Evolutionary conservation across 2,329 filamentous ascomycete species (phyloP).

Genomic region (Xylariaceae sp.): DNA sequence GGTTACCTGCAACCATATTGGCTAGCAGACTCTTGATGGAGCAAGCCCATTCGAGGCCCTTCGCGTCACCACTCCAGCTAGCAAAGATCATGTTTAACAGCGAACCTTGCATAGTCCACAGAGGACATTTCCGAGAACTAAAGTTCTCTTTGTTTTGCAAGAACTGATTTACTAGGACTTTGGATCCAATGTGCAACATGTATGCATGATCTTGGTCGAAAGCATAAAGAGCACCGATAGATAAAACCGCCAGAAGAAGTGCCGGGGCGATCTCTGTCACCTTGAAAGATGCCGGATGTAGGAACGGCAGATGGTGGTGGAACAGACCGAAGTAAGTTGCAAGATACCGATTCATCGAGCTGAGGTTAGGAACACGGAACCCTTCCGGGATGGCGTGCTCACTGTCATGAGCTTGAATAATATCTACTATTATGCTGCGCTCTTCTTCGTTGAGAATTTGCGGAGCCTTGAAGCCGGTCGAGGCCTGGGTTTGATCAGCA

Average conservation of each 20-base stretch:
- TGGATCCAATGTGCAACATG: conserved; percentile 94
- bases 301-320: conserved; percentile 91
- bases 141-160: conserved; percentile 98
- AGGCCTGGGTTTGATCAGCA: conserved; percentile 64
- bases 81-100: conserved; percentile 98
- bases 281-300: conserved; percentile 87
- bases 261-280: conserved; percentile 75
- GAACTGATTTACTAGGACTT: conserved; percentile 95
- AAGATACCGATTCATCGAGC: conserved; percentile 82
- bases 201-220: conserved; percentile 97
- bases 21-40: conserved; percentile 97
- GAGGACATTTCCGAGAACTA: conserved; percentile 90
- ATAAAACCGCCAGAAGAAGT: conserved; percentile 80
- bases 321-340: conserved; percentile 96
- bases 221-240: conserved; percentile 91
- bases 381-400: conserved; percentile 80
- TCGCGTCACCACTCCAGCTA: conserved; percentile 97
- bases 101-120: conserved; percentile 98
- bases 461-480: conserved; percentile 64
- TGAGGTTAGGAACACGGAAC: conserved; percentile 77
- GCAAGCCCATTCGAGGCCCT: conserved; percentile 96
- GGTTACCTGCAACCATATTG: conserved; percentile 97
- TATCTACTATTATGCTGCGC: conserved; percentile 76
- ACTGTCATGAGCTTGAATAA: conserved; percentile 73
- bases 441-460: conserved; percentile 82